Conservation (phyloP, 2,329 filamentous ascomycete species). For the Sclerotiophoma versabilis region DNA sequence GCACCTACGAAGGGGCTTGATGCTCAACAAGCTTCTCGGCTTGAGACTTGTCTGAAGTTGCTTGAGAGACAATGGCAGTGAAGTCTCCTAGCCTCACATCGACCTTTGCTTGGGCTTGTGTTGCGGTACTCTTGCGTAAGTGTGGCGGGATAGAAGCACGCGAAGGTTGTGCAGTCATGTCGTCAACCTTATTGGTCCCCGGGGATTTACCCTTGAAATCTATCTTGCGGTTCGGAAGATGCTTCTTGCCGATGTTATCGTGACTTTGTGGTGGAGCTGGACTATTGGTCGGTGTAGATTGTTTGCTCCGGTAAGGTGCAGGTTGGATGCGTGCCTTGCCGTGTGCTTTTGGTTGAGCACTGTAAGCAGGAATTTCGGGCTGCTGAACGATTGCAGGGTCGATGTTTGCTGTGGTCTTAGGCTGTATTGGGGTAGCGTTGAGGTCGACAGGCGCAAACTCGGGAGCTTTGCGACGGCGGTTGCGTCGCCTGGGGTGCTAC, state of each 20-base stretch:
- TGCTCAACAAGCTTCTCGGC: neutral
- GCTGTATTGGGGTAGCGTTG: neutral
- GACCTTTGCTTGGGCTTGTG: neutral
- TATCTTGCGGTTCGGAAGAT: neutral
- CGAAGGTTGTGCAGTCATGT: conserved; percentile 11
- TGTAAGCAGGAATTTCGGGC: neutral
- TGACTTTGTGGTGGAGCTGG: neutral
- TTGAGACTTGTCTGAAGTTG: conserved; percentile 17
- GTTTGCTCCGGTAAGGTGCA: neutral
- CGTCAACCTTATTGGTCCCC: neutral
- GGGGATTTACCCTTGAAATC: neutral
- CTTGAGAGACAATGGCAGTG: conserved; percentile 2
- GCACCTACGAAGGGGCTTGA: neutral
- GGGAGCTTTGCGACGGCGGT: neutral
- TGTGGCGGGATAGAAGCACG: conserved; percentile 35
- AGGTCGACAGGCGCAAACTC: conserved; percentile 11
- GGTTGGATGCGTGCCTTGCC: conserved; percentile 3
- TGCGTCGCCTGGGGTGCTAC: neutral
- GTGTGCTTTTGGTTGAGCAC: conserved; percentile 1
- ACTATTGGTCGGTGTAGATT: conserved; percentile 1
- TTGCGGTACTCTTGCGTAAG: conserved; percentile 23
- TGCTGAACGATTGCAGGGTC: conserved; percentile 9
- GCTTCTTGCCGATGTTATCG: neutral
- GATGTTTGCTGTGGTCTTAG: neutral
- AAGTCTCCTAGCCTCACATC: conserved; percentile 6